These are phyloP conservation scores for Sporobolus alterniflorus DNA, from an alignment of 202 grass and related monocot species.

Conservation along the genomic window DNA sequence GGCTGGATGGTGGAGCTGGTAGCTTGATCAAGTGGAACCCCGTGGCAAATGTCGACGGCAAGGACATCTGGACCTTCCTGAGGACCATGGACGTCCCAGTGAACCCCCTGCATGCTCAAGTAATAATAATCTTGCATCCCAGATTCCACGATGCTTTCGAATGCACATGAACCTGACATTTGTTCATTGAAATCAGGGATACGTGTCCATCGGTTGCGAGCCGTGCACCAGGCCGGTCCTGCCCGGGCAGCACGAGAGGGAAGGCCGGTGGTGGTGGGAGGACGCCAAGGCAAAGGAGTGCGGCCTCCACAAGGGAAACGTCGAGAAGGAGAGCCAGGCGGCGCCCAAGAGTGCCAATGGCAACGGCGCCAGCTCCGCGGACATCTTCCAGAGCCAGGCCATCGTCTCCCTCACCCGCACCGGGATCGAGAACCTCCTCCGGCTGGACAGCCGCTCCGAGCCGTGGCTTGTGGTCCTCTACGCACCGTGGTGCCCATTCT, in stretches of 20 bases:
- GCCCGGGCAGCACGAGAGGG: constrained; percentile 91
- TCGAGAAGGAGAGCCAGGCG: constrained; percentile 47
- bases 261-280: constrained; percentile 99
- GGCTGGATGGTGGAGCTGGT: constrained; percentile 64
- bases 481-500: constrained; percentile 90
- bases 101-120: constrained; percentile 83
- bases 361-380: constrained; percentile 42
- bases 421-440: constrained; percentile 82
- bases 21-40: constrained; percentile 99
- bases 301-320: constrained; percentile 96
- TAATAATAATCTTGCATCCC: not conserved
- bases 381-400: constrained; percentile 85
- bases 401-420: constrained; percentile 69
- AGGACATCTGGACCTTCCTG: constrained; percentile 93
- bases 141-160: not conserved
- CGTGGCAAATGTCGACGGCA: constrained; percentile 81
- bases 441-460: constrained; percentile 64
- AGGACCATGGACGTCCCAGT: constrained; percentile 95
- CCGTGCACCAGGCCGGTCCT: constrained; percentile 94
- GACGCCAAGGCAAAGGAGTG: constrained; percentile 97
- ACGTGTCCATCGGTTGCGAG: constrained; percentile 94
- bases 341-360: constrained; percentile 38
- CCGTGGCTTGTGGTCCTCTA: constrained; percentile 92
- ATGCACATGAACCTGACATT: not conserved
- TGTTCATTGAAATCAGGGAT: constrained; percentile 43